Conservation (phyloP, 2,329 filamentous ascomycete genomes). For the Arthrocladium fulminans region DNA sequence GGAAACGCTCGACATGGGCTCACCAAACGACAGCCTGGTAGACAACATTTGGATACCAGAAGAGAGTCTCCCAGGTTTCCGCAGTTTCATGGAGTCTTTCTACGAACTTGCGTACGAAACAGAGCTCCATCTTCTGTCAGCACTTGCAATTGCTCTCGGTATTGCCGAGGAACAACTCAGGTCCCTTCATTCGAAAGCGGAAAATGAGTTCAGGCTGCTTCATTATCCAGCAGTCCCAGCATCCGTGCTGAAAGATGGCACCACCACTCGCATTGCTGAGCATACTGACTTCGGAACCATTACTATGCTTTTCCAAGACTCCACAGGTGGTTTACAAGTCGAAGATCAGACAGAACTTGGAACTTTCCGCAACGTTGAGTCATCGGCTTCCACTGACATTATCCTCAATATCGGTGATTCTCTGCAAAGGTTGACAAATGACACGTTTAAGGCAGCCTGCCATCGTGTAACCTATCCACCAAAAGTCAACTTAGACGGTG, state of each 20-base stretch:
- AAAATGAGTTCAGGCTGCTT: conserved; percentile 36
- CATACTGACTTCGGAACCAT: conserved; percentile 40
- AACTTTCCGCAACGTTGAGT: conserved; percentile 15
- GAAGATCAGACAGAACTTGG: conserved; percentile 7
- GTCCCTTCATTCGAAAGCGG: conserved; percentile 15
- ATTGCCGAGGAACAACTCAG: conserved; percentile 32
- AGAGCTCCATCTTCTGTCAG: conserved; percentile 35
- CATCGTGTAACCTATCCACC: conserved; percentile 36
- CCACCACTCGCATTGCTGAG: conserved; percentile 21
- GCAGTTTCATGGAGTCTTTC: conserved; percentile 28
- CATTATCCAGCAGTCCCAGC: conserved; percentile 40
- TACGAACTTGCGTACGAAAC: conserved; percentile 36
- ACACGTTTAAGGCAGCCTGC: conserved; percentile 43
- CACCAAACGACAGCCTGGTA: conserved; percentile 34
- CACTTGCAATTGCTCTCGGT: conserved; percentile 34
- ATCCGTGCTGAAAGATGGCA: conserved; percentile 27
- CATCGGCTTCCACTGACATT: conserved; percentile 35
- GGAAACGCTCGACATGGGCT: conserved; percentile 41
- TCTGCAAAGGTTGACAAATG: conserved; percentile 44
- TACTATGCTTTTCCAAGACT: conserved; percentile 41
- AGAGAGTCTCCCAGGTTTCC: conserved; percentile 37
- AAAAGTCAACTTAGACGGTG: conserved; percentile 10
- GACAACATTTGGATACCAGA: conserved; percentile 44
- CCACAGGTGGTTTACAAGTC: conserved; percentile 41
- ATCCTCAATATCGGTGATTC: conserved; percentile 48